Base-by-base conservation (phyloP, 106 monocot species). In the Gastrodia elata region DNA sequence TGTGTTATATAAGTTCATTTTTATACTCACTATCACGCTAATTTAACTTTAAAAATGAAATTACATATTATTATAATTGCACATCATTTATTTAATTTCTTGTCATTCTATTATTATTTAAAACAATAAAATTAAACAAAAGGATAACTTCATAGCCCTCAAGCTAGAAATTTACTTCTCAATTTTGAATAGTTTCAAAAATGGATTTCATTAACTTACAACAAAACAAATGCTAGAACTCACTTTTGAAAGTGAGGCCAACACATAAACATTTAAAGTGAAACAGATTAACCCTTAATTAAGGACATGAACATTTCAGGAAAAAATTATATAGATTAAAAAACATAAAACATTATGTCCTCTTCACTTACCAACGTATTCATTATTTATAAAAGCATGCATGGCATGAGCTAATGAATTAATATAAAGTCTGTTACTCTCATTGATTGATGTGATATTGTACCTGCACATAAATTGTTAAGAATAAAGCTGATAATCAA, bases 351-450 rank as follows among this genome's bases (percentile, higher is more conserved):
- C 18, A n/a, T 33, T 35, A 41, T 36, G 20, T 4, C 15, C 2
- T 33, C 36, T 59, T 43, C 67, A 76, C 83, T 77, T 85, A 86
- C 97, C 97, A 49, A 83, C 34, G 73, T 80, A 84, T 46, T 75
- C 74, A 61, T 67, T 75, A 81, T 93, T 97, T 27, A 93, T 76
- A 65, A 86, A 90, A 74, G 86, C 97, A 86, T 97, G 97, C 35
- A 93, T 70, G 8, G 91, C 77, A 75, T 90, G 90, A 40, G 88
- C 83, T 38, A 27, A 55, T 55, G 97, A 88, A 49, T 81, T 37
- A 8, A 97, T 88, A 73, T 77, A 77, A 80, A 93, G 86, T 40
- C 39, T 10, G 22, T 67, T 68, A 30, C 82, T 71, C 35, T 75
- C 58, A 70, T 72, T 75, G 13, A 16, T 42, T 73, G 84, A 65